Evolutionary conservation across 2,329 filamentous ascomycete species (phyloP), one percentile per base, ranked within the genome.

Genomic region (Aspergillus chevalieri): DNA sequence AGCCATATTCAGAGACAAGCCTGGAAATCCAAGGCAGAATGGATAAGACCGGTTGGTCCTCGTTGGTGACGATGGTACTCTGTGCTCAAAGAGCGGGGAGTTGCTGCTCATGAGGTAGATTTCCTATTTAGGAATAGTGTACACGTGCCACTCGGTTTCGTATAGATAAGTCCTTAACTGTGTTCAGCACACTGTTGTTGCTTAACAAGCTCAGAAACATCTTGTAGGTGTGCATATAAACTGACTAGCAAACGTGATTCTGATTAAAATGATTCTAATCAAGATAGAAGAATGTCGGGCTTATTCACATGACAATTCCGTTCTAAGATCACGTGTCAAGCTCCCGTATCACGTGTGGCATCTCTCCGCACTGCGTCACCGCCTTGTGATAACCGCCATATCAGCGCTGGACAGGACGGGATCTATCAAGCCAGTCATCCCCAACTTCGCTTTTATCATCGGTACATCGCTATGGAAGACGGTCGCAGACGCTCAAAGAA

Each of bases 361-460:
- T 30, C n/a, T 39, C 58, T 58, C 56, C 59, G 53, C 55, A 58
- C 52, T 55, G 59, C 56, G 57, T 62, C 59, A 61, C 59, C 51
- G 52, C 48, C 54, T 36, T 26, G 34, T 33, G 52, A 52, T 52
- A 49, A 45, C 43, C 44, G 19, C 33, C 47, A 52, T 52, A 52
- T 48, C 38, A 41, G 10, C 38, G 26, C 33, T 30, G 21, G n/a
- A 22, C 22, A 6, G 5, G 4, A 22, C 22, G 34, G 14, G 34
- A 38, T 38, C 34, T 15, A 4, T 22, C 7, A 12, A 12, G 10
- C 45, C 33, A 28, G 12, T 56, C 46, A 51, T 51, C 52, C 48
- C 50, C 52, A 45, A 30, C 43, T 48, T 48, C 56, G 54, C 47
- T 53, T 34, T 45, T 45, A 41, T 44, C 47, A 52, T 56, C 51